Evolutionary conservation across 2,329 filamentous ascomycete genomes (phyloP).

Genomic region (Helotiales sp.): DNA sequence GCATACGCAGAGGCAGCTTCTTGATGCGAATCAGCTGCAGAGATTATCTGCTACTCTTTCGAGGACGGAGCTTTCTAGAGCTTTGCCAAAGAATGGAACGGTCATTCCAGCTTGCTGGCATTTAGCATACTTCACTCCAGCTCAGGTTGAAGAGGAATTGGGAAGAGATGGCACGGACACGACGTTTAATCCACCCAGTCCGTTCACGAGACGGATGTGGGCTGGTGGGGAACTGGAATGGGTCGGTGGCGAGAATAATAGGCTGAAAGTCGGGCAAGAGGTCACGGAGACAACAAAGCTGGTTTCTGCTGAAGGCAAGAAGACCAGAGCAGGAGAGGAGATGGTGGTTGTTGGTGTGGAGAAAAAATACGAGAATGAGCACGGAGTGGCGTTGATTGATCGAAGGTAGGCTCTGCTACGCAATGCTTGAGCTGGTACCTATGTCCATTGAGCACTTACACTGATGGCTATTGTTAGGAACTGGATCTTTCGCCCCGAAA

Average conservation of each 20-base stretch:
- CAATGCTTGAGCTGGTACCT: neutral
- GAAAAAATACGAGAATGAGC: conserved; percentile 55
- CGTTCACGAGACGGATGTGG: conserved; percentile 68
- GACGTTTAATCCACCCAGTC: conserved; percentile 57
- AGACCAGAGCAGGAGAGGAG: conserved; percentile 52
- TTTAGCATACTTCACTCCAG: conserved; percentile 63
- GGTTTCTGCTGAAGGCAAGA: conserved; percentile 54
- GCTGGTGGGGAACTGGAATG: conserved; percentile 61
- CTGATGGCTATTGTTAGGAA: conserved; percentile 23
- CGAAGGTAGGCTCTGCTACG: conserved; percentile 42
- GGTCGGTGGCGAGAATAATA: conserved; percentile 37
- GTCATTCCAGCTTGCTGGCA: conserved; percentile 49
- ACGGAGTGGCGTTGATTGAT: conserved; percentile 55
- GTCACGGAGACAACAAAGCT: conserved; percentile 58
- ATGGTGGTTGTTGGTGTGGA: conserved; percentile 67
- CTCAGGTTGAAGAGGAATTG: conserved; percentile 52
- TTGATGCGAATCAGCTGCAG: conserved; percentile 65
- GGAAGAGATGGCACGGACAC: conserved; percentile 61
- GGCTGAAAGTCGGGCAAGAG: conserved; percentile 53
- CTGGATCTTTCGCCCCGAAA: conserved; percentile 34
- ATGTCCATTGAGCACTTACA: neutral
- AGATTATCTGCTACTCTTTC: conserved; percentile 59
- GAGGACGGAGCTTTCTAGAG: conserved; percentile 36
- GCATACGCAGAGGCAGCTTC: conserved; percentile 47
- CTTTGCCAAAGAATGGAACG: conserved; percentile 15